Conservation (phyloP, 2,329 filamentous ascomycete species). For the Dothideomycetes sp. region DNA sequence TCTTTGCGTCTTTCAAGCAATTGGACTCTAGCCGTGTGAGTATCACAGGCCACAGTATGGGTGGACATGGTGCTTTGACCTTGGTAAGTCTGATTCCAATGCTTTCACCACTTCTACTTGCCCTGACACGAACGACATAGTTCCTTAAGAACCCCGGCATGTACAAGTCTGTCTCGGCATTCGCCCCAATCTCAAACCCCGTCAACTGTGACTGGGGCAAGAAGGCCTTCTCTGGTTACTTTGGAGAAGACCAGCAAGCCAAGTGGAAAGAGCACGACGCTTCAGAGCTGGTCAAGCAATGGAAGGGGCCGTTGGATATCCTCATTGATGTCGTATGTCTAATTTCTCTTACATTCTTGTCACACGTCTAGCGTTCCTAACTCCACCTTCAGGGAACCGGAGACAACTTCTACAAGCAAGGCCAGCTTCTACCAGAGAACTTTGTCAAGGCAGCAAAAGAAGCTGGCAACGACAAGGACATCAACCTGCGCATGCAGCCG, state of each 20-base stretch:
- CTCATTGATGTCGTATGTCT: constrained; percentile 73
- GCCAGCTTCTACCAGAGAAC: constrained; percentile 89
- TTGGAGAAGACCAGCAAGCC: constrained; percentile 60
- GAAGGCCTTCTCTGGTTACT: constrained; percentile 88
- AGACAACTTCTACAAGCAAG: constrained; percentile 94
- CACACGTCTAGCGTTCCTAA: neutral
- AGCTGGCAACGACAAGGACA: constrained; percentile 55
- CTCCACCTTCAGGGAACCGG: constrained; percentile 56
- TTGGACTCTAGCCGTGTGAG: constrained; percentile 62
- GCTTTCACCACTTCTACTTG: neutral
- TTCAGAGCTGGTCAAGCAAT: constrained; percentile 73
- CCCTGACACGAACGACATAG: constrained; percentile 20
- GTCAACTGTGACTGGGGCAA: constrained; percentile 81
- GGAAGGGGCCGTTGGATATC: constrained; percentile 61
- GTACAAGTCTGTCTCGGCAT: constrained; percentile 83
- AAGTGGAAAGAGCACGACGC: constrained; percentile 87
- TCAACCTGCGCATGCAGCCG: constrained; percentile 74
- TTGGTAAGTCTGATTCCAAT: constrained; percentile 35
- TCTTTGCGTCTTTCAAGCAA: constrained; percentile 60
- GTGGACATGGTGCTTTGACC: constrained; percentile 87
- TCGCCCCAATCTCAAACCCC: constrained; percentile 84
- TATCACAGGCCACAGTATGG: constrained; percentile 95
- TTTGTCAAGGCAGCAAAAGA: constrained; percentile 69
- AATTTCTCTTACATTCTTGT: neutral
- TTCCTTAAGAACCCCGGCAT: constrained; percentile 84